Conservation (phyloP, 805 yeast species). For the Sugiyamaella floridensis region DNA sequence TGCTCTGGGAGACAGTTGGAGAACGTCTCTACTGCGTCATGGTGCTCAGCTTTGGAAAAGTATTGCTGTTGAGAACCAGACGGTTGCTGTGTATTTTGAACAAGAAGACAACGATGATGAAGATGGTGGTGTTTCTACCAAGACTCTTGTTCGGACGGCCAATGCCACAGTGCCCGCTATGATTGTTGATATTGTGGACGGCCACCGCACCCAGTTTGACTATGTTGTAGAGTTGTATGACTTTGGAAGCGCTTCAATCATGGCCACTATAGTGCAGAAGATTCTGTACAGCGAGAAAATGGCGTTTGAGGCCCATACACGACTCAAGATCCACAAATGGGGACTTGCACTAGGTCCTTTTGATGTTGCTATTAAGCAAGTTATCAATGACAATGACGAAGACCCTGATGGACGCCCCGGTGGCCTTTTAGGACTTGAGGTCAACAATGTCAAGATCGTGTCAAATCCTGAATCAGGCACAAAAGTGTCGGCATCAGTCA, state of each 20-base stretch:
- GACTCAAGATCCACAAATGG: constrained; percentile 12
- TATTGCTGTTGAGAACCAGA: constrained; percentile 6
- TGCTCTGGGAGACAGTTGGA: constrained; percentile 5
- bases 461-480: constrained; percentile 2
- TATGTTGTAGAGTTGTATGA: constrained; percentile 13
- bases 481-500: constrained; percentile 6
- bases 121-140: background rate
- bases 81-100: constrained; percentile 10
- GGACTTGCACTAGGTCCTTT: constrained; percentile 12
- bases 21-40: constrained; percentile 6
- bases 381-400: constrained; percentile 8
- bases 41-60: constrained; percentile 7
- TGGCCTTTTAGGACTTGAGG: constrained; percentile 1
- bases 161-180: constrained; percentile 15
- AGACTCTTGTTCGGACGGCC: constrained; percentile 9
- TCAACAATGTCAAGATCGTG: constrained; percentile 5
- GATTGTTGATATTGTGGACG: constrained; percentile 9
- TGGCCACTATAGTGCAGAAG: constrained; percentile 14
- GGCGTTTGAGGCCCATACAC: constrained; percentile 10
- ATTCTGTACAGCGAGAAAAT: constrained; percentile 12
- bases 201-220: constrained; percentile 9
- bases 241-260: constrained; percentile 16
- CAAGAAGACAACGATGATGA: constrained; percentile 4
- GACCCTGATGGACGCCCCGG: constrained; percentile 3
- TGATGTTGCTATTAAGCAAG: constrained; percentile 11